Conservation (phyloP, 495 filamentous ascomycete species). For the Cryomyces minteri region DNA sequence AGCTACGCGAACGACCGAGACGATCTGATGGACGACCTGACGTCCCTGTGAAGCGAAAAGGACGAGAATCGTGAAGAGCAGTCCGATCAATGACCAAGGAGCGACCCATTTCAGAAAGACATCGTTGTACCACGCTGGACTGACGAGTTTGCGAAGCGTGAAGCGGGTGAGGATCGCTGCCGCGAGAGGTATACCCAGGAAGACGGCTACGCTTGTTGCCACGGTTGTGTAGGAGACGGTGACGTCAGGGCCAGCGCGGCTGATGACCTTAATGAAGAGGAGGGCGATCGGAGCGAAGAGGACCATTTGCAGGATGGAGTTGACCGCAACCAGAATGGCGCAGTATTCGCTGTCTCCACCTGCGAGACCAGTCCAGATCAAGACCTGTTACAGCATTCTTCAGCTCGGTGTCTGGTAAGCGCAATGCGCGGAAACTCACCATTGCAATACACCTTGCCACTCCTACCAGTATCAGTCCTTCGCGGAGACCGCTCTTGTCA, state of each 20-base stretch:
- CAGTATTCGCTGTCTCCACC: conserved; percentile 72
- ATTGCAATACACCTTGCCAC: conserved; percentile 71
- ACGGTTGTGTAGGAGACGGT: conserved; percentile 50
- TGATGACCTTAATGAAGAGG: conserved; percentile 60
- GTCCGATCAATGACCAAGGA: conserved; percentile 65
- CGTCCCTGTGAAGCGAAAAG: conserved; percentile 68
- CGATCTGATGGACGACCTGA: conserved; percentile 68
- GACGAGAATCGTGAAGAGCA: conserved; percentile 73
- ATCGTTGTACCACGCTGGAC: conserved; percentile 42
- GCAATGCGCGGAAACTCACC: conserved; percentile 26
- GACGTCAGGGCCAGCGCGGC: conserved; percentile 17
- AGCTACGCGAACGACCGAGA: conserved; percentile 60
- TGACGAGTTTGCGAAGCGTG: conserved; percentile 28
- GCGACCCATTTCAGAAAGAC: conserved; percentile 47
- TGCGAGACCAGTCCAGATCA: conserved; percentile 65
- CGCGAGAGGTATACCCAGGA: conserved; percentile 69
- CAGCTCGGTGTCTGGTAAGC: background rate
- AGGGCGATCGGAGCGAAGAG: conserved; percentile 66
- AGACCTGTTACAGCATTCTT: conserved; percentile 26
- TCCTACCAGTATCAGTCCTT: conserved; percentile 62
- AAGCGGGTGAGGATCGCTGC: conserved; percentile 65
- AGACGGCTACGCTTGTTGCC: conserved; percentile 64
- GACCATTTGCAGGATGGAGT: conserved; percentile 74
- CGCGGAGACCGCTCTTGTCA: conserved; percentile 45
- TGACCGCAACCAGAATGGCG: conserved; percentile 76